A percentile compares a stretch with the other conserved stretches of the same genome.
Evolutionary conservation across 371 early-diverging fungal genomes (phyloP).

Genomic region (Saksenaea vasiformis): DNA sequence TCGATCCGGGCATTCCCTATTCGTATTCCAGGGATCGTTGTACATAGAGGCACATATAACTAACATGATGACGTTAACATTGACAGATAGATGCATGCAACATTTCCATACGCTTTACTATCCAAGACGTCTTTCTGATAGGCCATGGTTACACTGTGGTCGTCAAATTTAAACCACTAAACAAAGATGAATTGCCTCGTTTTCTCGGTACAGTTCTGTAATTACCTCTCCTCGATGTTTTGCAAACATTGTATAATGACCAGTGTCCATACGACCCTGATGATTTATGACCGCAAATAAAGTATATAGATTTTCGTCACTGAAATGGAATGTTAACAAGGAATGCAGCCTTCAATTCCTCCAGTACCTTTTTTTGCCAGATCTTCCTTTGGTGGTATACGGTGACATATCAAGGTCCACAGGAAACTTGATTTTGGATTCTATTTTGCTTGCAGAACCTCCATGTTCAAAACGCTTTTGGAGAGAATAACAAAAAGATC

Average conservation of each 20-base stretch:
- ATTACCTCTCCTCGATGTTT: slow-evolving; percentile 75
- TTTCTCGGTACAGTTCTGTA: background rate
- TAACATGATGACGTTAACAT: slow-evolving; percentile 18
- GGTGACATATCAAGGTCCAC: slow-evolving; percentile 91
- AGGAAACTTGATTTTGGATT: slow-evolving; percentile 85
- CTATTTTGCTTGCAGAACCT: slow-evolving; percentile 76
- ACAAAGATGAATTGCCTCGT: background rate
- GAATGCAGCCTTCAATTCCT: slow-evolving; percentile 8
- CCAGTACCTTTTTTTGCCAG: slow-evolving; percentile 25
- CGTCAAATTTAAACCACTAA: slow-evolving; percentile 93
- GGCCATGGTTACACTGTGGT: slow-evolving; percentile 76
- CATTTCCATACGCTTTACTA: slow-evolving; percentile 67
- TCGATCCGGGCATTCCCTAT: background rate
- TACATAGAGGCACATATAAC: slow-evolving; percentile 92
- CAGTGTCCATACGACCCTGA: slow-evolving; percentile 88
- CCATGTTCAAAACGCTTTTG: slow-evolving; percentile 85
- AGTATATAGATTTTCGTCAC: slow-evolving; percentile 68
- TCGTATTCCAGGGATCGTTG: slow-evolving; percentile 67
- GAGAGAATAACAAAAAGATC: background rate
- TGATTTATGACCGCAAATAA: slow-evolving; percentile 94
- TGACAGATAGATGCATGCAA: background rate
- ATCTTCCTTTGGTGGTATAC: slow-evolving; percentile 66
- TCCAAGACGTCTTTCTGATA: slow-evolving; percentile 76
- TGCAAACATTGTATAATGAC: slow-evolving; percentile 90
- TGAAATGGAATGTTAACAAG: background rate